A percentile compares a stretch with the other conserved stretches of the same genome.
These are phyloP conservation scores for Bacterosira constricta DNA, from an alignment of 108 stramenopile genomes.

Conservation along the genomic window DNA sequence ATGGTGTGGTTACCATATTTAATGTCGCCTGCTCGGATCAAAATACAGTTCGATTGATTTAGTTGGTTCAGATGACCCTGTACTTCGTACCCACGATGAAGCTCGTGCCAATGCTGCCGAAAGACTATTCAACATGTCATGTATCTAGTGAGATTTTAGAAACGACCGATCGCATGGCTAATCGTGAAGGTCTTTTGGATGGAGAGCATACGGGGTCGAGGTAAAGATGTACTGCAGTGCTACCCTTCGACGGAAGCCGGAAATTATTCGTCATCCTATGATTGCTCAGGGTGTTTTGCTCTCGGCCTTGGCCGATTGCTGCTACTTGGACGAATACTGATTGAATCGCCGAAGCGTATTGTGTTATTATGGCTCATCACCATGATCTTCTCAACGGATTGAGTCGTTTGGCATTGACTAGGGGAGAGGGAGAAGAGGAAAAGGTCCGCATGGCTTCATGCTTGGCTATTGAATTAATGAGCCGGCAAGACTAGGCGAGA, in stretches of 20 bases:
- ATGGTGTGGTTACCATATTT: conserved; percentile 52
- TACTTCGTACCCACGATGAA: conserved; percentile 35
- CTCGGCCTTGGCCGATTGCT: conserved; percentile 50
- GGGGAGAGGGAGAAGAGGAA: conserved; percentile 37
- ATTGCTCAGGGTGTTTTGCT: conserved; percentile 49
- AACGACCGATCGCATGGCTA: conserved; percentile 49
- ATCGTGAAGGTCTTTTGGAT: conserved; percentile 45
- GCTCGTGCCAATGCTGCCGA: conserved; percentile 55
- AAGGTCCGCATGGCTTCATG: conserved; percentile 40
- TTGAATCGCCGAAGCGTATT: conserved; percentile 58
- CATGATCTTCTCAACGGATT: conserved; percentile 52
- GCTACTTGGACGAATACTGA: conserved; percentile 44
- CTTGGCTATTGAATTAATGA: conserved; percentile 50
- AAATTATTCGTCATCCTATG: conserved; percentile 50
- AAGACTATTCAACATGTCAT: conserved; percentile 56
- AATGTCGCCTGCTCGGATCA: conserved; percentile 60
- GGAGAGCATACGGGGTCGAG: conserved; percentile 41
- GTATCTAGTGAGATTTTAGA: conserved; percentile 43
- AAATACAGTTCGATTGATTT: conserved; percentile 47
- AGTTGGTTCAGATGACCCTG: conserved; percentile 40
- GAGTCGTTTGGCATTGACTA: conserved; percentile 37
- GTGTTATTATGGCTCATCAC: conserved; percentile 49
- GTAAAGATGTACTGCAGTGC: conserved; percentile 59
- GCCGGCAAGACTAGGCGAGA: conserved; percentile 47
- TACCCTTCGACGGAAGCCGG: conserved; percentile 51